Conservation (phyloP, 2,329 filamentous ascomycete species). For the Colletotrichum navitas region DNA sequence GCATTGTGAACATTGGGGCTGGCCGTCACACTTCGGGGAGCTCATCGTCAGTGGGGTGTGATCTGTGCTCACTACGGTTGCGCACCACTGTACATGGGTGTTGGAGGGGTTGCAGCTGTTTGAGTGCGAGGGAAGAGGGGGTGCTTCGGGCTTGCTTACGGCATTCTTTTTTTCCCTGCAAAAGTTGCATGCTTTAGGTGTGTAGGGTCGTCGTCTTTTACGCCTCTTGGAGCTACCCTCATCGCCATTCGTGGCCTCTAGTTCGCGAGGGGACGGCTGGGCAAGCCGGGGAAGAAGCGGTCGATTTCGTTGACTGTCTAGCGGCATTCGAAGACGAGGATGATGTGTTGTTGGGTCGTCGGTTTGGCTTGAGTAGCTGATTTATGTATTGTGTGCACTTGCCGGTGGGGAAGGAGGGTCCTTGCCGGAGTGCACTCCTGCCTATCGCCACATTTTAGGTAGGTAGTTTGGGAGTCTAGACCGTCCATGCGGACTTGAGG, state of each 20-base stretch:
- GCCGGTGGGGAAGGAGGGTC: not conserved
- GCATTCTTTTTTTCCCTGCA: slow-evolving; percentile 13
- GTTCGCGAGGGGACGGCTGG: not conserved
- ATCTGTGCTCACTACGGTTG: not conserved
- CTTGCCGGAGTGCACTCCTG: not conserved
- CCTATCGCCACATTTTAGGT: not conserved
- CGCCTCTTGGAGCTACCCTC: not conserved
- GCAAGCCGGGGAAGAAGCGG: not conserved
- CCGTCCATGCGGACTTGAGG: not conserved
- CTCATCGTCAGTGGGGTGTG: not conserved
- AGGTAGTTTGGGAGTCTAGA: not conserved
- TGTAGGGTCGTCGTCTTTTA: slow-evolving; percentile 6
- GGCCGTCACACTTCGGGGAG: slow-evolving; percentile 5
- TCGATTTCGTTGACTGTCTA: not conserved
- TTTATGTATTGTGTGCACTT: not conserved
- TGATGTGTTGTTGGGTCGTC: too few relatives aligned
- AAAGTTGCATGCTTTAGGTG: slow-evolving; percentile 10
- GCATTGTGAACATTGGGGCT: not conserved
- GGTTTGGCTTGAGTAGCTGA: too few relatives aligned
- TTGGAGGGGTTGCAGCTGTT: not conserved
- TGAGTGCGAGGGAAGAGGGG: not conserved
- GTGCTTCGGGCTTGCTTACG: not conserved
- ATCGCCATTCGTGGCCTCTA: not conserved
- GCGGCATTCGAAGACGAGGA: slow-evolving; percentile 1
- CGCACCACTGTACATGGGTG: not conserved